phyloP scores from a whole-genome alignment of 441 rosid species.

The Erysimum pusillum region DNA sequence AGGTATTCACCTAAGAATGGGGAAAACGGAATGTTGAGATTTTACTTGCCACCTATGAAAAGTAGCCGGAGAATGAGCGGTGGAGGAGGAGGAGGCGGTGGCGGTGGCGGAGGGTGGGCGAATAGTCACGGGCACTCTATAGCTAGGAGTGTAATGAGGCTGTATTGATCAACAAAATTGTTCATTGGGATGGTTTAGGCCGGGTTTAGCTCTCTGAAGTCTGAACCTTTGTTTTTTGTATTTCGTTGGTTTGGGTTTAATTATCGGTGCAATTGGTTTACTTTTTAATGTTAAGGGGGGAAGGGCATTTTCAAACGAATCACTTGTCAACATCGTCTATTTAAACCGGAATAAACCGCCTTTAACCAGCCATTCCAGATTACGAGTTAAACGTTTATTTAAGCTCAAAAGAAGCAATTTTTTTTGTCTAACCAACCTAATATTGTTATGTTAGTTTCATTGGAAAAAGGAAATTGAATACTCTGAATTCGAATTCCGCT shows the following conservation, averaged over 20 bases:
- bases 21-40: constrained; percentile 86
- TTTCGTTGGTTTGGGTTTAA: constrained; percentile 60
- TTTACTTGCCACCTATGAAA: constrained; percentile 81
- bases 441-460: too few species aligned
- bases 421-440: too few species aligned
- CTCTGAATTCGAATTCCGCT: too few species aligned
- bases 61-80: constrained; percentile 45
- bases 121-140: constrained; percentile 83
- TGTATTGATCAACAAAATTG: constrained; percentile 69
- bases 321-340: constrained; percentile 58
- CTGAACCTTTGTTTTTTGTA: constrained; percentile 55
- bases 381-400: too few species aligned
- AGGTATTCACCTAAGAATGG: constrained; percentile 82
- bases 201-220: constrained; percentile 53
- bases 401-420: too few species aligned
- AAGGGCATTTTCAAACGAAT: constrained; percentile 52
- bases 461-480: too few species aligned
- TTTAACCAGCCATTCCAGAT: constrained; percentile 18
- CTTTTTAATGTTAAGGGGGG: constrained; percentile 68
- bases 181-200: constrained; percentile 45
- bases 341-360: constrained; percentile 48
- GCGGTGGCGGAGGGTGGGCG: constrained; percentile 62
- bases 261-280: constrained; percentile 49
- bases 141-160: constrained; percentile 84
- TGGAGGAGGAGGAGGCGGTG: constrained; percentile 37